These are phyloP conservation scores for Trebouxia sp. DNA, from an alignment of 139 green algal genomes.

Conservation along the genomic window DNA sequence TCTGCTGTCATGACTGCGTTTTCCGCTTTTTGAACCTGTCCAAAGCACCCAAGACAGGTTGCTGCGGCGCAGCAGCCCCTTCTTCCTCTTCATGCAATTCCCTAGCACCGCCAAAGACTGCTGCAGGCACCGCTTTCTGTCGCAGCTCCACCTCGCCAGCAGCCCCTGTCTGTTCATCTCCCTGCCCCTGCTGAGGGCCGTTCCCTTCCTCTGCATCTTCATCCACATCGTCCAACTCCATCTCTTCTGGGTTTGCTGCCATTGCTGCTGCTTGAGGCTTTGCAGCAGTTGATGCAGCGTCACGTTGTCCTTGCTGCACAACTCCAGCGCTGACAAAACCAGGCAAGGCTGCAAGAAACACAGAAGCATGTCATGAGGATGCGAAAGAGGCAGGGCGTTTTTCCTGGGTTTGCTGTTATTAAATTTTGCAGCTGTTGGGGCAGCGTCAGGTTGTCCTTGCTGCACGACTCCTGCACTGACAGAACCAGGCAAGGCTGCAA, in stretches of 20 bases:
- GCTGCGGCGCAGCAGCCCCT: slow-evolving; percentile 17
- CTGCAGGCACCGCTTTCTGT: slow-evolving; percentile 77
- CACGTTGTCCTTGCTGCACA: background rate
- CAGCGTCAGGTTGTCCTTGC: too few relatives aligned
- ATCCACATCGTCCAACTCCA: background rate
- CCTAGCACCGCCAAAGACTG: slow-evolving; percentile 41
- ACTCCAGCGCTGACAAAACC: background rate
- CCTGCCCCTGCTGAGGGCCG: slow-evolving; percentile 34
- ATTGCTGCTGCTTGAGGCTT: background rate
- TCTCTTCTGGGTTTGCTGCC: background rate
- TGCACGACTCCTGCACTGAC: too few relatives aligned
- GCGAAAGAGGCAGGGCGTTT: background rate
- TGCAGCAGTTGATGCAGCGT: background rate
- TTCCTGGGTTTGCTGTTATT: too few relatives aligned
- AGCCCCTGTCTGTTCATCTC: slow-evolving; percentile 37
- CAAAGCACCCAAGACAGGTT: slow-evolving; percentile 42
- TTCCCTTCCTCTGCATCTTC: slow-evolving; percentile 26
- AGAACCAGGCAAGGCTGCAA: too few relatives aligned
- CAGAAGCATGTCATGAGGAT: background rate
- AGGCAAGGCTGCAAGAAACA: background rate
- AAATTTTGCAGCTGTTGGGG: too few relatives aligned
- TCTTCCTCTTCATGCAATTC: background rate
- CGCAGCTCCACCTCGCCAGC: slow-evolving; percentile 59
- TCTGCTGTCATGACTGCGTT: background rate
- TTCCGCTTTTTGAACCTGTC: slow-evolving; percentile 54